Base-by-base conservation (phyloP, 768 basidiomycete species). In the button mushroom (Agaricus bisporus) region DNA sequence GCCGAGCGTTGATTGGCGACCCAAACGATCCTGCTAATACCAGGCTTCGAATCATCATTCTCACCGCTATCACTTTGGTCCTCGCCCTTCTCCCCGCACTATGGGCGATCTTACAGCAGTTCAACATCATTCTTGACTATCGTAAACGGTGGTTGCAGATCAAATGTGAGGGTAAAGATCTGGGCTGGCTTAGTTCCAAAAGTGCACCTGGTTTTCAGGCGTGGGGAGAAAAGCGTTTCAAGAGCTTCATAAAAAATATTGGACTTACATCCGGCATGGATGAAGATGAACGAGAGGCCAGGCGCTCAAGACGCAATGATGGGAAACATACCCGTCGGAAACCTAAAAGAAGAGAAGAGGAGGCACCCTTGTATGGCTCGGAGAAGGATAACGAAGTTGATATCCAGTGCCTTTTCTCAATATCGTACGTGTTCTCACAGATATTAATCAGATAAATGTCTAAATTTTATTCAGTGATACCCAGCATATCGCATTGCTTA, bases 151-250 rank as follows among this genome's bases (percentile, higher is more conserved):
- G 89, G 82, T 62, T 82, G 15, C 72, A 80, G 28, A 68, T 82
- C 1, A 78, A 77, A 48, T 88, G 90, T 61, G 79, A 78, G 56
- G 80, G 81, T 2, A 73, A 82, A 56, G 88, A 91, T 60, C 74
- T 93, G 70, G 89, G 81, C 5, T 91, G 88, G 83, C 68, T 91
- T 39, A 81, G 82, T 60, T 80, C 78, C 0, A 70, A 67, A 4
- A 65, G 73, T 20, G 86, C 86, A 2, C 84, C 83, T 15, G 86
- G 86, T 2, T 85, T 88, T 57, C 72, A 73, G 6, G 81, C 80
- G 1, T 85, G 84, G 85, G 84, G 86, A 9, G 90, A 92, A 66
- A 81, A 82, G 59, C 73, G 77, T 26, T 61, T 91, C 57, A 88
- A 88, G 66, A 82, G 85, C 58, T 82, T 81, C 60, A 69, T 91